Evolutionary conservation across 179 eudicot species (phyloP).

Genomic region (Silene noctiflora): DNA sequence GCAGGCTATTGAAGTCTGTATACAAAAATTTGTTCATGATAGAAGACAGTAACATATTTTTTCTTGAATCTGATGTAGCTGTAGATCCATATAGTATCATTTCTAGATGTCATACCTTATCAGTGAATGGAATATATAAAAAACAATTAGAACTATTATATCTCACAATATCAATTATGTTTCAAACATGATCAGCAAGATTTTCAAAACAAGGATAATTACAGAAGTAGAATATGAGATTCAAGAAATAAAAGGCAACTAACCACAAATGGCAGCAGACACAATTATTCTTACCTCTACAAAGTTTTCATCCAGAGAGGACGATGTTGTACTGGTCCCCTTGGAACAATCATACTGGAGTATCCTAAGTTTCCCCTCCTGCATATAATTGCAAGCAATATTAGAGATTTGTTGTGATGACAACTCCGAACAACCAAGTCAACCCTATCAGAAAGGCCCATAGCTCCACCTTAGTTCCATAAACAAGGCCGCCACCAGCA

Average conservation of each 20-base stretch:
- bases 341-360: slow-evolving; percentile 65
- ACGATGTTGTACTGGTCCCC: slow-evolving; percentile 38
- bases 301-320: slow-evolving; percentile 57
- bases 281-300: slow-evolving; percentile 52
- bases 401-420: slow-evolving; percentile 11
- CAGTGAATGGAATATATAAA: no score
- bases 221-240: background rate
- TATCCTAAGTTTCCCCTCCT: slow-evolving; percentile 98
- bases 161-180: no score
- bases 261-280: background rate
- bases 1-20: no score
- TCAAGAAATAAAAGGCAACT: background rate
- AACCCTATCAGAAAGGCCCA: slow-evolving; percentile 5
- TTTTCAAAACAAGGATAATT: background rate
- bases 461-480: slow-evolving; percentile 80
- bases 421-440: background rate
- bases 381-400: slow-evolving; percentile 22
- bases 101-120: no score
- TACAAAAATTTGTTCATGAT: no score
- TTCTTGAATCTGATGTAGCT: no score
- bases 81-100: no score
- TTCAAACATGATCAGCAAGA: no score
- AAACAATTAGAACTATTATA: no score
- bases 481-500: slow-evolving; percentile 87
- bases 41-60: no score